These are phyloP conservation scores for Plenodomus lindquistii DNA, from an alignment of 2,329 filamentous ascomycete species.

Conservation along the genomic window DNA sequence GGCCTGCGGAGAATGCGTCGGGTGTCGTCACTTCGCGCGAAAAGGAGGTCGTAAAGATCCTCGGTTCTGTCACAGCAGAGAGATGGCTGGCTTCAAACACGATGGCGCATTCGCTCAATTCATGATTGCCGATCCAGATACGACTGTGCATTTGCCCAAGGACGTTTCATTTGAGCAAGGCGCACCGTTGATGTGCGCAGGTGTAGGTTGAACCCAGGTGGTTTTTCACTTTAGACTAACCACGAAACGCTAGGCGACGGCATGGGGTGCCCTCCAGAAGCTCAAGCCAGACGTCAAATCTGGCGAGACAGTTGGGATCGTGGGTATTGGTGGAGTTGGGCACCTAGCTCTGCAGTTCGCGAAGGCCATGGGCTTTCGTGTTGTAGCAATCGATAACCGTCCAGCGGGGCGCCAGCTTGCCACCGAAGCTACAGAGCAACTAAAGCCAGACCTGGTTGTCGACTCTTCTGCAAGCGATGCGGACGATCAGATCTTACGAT, in stretches of 20 bases:
- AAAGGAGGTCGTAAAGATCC: constrained; percentile 22
- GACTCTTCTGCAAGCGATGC: constrained; percentile 17
- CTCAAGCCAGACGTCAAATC: constrained; percentile 49
- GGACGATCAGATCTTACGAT: constrained; percentile 14
- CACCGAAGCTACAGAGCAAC: constrained; percentile 14
- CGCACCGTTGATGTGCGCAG: constrained; percentile 43
- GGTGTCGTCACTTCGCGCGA: constrained; percentile 18
- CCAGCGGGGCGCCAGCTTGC: constrained; percentile 24
- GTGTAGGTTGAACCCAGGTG: constrained; percentile 22
- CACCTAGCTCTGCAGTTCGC: constrained; percentile 75
- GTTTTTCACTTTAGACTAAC: not conserved
- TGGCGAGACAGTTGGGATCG: constrained; percentile 76
- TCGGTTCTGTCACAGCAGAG: constrained; percentile 31
- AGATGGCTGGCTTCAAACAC: constrained; percentile 36
- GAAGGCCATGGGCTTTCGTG: constrained; percentile 28
- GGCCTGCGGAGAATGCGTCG: constrained; percentile 25
- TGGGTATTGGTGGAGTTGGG: constrained; percentile 82
- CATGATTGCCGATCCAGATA: constrained; percentile 37
- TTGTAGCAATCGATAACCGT: constrained; percentile 31
- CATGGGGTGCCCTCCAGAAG: constrained; percentile 28
- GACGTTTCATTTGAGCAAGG: constrained; percentile 29
- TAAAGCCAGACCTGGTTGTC: constrained; percentile 25
- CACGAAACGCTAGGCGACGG: constrained; percentile 23
- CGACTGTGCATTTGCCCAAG: constrained; percentile 28
- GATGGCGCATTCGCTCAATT: constrained; percentile 40